Percentiles rank a stretch among this genome's conserved stretches.
Conservation (phyloP, 805 yeast genomes). For the Candida suzukii region DNA sequence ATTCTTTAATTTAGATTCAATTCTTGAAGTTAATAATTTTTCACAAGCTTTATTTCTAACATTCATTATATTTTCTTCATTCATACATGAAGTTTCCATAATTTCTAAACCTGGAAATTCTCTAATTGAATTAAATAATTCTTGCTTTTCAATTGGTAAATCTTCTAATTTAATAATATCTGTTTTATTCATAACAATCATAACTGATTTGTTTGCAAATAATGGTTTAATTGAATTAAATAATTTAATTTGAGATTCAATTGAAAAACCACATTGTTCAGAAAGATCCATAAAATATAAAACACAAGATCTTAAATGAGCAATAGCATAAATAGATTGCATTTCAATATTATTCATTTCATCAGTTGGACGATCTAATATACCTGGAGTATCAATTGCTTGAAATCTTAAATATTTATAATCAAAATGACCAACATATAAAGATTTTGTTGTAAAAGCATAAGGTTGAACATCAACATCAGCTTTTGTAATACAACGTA, state of each 20-base stretch:
- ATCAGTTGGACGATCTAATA: conserved; percentile 96
- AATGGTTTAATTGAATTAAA: conserved; percentile 96
- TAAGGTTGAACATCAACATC: conserved; percentile 99
- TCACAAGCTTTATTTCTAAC: conserved; percentile 98
- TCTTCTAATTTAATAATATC: conserved; percentile 87
- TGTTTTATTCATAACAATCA: conserved; percentile 92
- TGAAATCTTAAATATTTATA: conserved; percentile 96
- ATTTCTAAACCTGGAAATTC: conserved; percentile 80
- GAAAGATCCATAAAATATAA: conserved; percentile 97
- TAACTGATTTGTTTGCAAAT: conserved; percentile 92
- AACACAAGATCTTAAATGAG: conserved; percentile 94
- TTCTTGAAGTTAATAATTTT: conserved; percentile 87
- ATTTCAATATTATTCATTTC: conserved; percentile 99
- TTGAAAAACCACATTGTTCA: conserved; percentile 97
- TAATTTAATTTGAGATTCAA: conserved; percentile 94
- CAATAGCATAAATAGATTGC: conserved; percentile 98
- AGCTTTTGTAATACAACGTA: conserved; percentile 90
- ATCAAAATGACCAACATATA: conserved; percentile 98
- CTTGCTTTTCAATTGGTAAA: conserved; percentile 68
- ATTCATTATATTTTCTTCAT: conserved; percentile 90
- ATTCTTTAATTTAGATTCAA: conserved; percentile 94
- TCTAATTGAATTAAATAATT: conserved; percentile 56
- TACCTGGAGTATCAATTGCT: conserved; percentile 99
- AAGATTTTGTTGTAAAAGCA: conserved; percentile 96
- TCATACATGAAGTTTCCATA: conserved; percentile 87